phyloP scores from a whole-genome alignment of 164 flowering plant genomes.

The Cinnamomum chago region DNA sequence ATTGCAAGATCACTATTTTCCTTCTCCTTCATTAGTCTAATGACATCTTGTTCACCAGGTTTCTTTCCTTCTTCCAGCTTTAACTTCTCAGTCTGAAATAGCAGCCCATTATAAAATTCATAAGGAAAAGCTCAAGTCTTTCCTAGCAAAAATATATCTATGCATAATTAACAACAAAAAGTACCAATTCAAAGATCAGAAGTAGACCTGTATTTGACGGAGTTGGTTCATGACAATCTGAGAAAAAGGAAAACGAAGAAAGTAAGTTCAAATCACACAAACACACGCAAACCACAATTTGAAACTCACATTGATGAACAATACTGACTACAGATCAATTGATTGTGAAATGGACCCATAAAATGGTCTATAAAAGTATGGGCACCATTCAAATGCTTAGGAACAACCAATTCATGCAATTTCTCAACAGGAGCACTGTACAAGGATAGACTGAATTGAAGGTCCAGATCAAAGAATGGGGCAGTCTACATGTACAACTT shows the following conservation, averaged over 20 bases:
- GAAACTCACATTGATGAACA: neutral
- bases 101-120: constrained; percentile 3
- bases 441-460: no score
- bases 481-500: no score
- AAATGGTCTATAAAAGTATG: no score
- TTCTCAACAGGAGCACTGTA: no score
- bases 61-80: constrained; percentile 62
- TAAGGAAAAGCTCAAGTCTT: neutral
- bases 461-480: no score
- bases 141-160: neutral
- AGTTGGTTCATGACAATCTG: constrained; percentile 66
- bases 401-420: no score
- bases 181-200: constrained; percentile 7
- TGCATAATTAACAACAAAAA: neutral
- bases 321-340: neutral
- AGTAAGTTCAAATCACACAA: neutral
- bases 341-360: no score
- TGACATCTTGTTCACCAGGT: constrained; percentile 55
- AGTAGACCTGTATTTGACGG: constrained; percentile 62
- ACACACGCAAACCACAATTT: neutral
- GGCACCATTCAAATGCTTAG: no score
- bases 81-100: constrained; percentile 58
- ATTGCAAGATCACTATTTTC: constrained; percentile 41
- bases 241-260: constrained; percentile 11
- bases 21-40: constrained; percentile 54